These are phyloP conservation scores for Chalciporus pseudorubinellus DNA, from an alignment of 768 basidiomycete genomes.

Conservation along the genomic window DNA sequence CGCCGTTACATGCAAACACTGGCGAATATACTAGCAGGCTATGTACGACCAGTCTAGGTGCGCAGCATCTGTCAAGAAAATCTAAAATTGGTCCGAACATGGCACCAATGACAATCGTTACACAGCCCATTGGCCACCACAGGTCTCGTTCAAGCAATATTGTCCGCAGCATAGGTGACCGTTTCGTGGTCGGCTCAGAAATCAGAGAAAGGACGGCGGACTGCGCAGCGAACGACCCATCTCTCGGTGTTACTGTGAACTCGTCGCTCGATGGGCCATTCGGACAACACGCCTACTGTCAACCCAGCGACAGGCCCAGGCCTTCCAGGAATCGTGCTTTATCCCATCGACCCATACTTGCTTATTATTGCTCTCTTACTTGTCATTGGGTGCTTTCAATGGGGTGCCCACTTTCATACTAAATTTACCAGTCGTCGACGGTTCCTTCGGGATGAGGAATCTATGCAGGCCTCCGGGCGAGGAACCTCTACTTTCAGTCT, in stretches of 20 bases:
- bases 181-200: background rate
- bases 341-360: slow-evolving; percentile 17
- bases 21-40: too few species aligned
- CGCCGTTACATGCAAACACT: too few species aligned
- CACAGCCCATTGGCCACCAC: background rate
- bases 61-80: too few species aligned
- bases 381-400: slow-evolving; percentile 20
- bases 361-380: slow-evolving; percentile 10
- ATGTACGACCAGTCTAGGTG: too few species aligned
- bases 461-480: background rate
- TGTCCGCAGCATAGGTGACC: background rate
- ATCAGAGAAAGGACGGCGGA: background rate
- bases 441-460: slow-evolving; percentile 5
- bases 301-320: background rate
- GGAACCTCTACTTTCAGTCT: slow-evolving; percentile 19
- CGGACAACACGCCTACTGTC: background rate
- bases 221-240: background rate
- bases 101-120: background rate
- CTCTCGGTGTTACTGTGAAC: slow-evolving; percentile 6
- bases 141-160: background rate
- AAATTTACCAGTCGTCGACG: slow-evolving; percentile 13
- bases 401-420: slow-evolving; percentile 10
- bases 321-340: slow-evolving; percentile 13
- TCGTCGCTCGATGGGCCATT: background rate
- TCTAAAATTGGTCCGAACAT: background rate